Evolutionary conservation across 1,284 basidiomycete genomes (phyloP), one percentile per base, ranked within the genome.

Genomic region (Rhodofomes roseus): DNA sequence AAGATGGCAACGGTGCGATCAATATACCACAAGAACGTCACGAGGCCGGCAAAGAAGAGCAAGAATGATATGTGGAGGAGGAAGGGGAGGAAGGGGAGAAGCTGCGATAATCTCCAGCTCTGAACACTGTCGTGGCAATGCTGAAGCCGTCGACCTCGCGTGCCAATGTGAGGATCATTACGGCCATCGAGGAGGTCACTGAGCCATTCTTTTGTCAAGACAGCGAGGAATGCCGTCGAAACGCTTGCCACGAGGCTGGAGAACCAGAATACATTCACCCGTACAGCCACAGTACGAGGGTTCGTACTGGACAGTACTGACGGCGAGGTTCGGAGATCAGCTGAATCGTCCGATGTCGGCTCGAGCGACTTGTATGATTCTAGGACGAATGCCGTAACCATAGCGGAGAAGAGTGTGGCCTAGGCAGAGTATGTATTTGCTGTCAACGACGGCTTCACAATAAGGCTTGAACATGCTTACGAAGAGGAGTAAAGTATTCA

Each of bases 21-120:
- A 14, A 61, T 12, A 20, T 40, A 44, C 63, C 59, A 62, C 3
- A 61, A 39, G 41, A 64, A 62, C 25, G 60, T 58, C 25, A 62
- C 54, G 3, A 64, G 59, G 12, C 63, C 63, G 12, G 57, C 55
- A 36, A 64, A 61, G 54, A 62, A 64, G 2, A 64, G 58, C 8
- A 64, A 48, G 8, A 64, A 46, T 2, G 61, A 36, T 16, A 61
- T 25, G 46, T 64, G 61, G 18, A 64, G 61, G 8, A 64, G 53
- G 11, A 61, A 14, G 20, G 61, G 63, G 5, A 64, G 57, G 20
- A 61, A 31, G 1, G 57, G 44, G 9, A 64, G 44, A 11, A 62
- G n/a, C 5, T 48, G 52, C 12, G 61, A 59, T 2, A 64, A 50
- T 4, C 59, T 55, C 63, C 59, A 64, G 40, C 51, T 53, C 23